Conservation (phyloP, 306 rosid genomes). For the Senna siamea region DNA sequence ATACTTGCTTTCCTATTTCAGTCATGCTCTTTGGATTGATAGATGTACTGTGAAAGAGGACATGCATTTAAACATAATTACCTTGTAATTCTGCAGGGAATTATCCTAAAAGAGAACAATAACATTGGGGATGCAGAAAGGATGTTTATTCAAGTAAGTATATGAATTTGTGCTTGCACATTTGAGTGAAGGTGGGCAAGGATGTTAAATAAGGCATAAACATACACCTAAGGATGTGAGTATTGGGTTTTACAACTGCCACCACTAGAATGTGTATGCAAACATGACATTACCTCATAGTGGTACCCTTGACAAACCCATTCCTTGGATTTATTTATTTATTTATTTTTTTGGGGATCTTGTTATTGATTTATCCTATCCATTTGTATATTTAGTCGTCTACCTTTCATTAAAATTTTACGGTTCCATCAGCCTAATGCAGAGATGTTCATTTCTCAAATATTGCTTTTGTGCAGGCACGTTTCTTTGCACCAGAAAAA, state of each 20-base stretch:
- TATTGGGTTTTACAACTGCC: neutral
- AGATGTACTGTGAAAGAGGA: constrained; percentile 1
- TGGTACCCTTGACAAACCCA: neutral
- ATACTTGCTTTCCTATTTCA: neutral
- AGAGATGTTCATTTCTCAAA: no score
- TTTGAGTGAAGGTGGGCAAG: neutral
- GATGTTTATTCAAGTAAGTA: constrained; percentile 93
- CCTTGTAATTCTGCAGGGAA: constrained; percentile 63
- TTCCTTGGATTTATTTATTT: neutral
- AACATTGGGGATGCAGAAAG: constrained; percentile 90
- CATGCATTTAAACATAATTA: constrained; percentile 27
- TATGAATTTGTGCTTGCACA: constrained; percentile 24
- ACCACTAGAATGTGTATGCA: neutral
- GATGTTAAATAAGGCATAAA: neutral
- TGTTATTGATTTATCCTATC: constrained; percentile 7
- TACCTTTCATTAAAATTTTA: no score
- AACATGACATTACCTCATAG: neutral
- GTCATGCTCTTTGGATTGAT: constrained; percentile 19
- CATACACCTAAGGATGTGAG: neutral
- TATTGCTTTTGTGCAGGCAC: constrained; percentile 72
- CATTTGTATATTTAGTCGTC: no score
- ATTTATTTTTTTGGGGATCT: no score
- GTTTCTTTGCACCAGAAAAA: constrained; percentile 85
- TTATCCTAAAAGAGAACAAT: constrained; percentile 81
- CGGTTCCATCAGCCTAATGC: neutral